phyloP scores from a whole-genome alignment of 495 filamentous ascomycete species.

The Aspergillus sclerotiicarbonarius region DNA sequence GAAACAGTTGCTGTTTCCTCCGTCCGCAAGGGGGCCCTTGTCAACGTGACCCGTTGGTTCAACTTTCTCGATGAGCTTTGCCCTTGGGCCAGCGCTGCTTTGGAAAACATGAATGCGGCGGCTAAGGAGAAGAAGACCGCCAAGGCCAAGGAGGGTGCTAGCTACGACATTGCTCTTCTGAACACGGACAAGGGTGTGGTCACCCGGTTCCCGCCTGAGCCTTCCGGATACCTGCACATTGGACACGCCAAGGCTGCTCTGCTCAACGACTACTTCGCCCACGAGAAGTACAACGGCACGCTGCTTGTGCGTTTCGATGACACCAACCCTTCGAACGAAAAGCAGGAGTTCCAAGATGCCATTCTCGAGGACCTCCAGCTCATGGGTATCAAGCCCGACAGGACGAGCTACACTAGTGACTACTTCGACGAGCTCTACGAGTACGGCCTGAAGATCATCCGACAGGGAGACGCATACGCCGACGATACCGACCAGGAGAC shows the following conservation, averaged over 20 bases:
- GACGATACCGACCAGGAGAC: slow-evolving; percentile 86
- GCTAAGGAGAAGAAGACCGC: slow-evolving; percentile 64
- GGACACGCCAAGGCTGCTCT: slow-evolving; percentile 92
- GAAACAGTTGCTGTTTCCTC: slow-evolving; percentile 76
- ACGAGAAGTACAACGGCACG: slow-evolving; percentile 81
- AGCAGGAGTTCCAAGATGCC: slow-evolving; percentile 84
- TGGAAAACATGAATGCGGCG: slow-evolving; percentile 60
- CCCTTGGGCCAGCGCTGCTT: slow-evolving; percentile 51
- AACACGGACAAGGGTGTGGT: slow-evolving; percentile 91
- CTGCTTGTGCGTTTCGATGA: slow-evolving; percentile 86
- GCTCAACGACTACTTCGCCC: slow-evolving; percentile 91
- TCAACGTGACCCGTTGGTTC: slow-evolving; percentile 87
- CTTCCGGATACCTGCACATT: slow-evolving; percentile 92
- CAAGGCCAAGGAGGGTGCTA: slow-evolving; percentile 78
- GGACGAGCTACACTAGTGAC: slow-evolving; percentile 76
- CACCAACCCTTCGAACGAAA: slow-evolving; percentile 92
- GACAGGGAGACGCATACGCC: slow-evolving; percentile 80
- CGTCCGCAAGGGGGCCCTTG: slow-evolving; percentile 72
- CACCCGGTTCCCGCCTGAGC: slow-evolving; percentile 92
- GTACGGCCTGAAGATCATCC: slow-evolving; percentile 73
- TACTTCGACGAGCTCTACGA: slow-evolving; percentile 89
- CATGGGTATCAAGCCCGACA: slow-evolving; percentile 83
- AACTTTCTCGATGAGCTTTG: slow-evolving; percentile 78
- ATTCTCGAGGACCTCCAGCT: slow-evolving; percentile 82
- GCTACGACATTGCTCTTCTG: slow-evolving; percentile 85